Conservation (phyloP, 805 yeast genomes). For the Saccharomycopsis fermentans region DNA sequence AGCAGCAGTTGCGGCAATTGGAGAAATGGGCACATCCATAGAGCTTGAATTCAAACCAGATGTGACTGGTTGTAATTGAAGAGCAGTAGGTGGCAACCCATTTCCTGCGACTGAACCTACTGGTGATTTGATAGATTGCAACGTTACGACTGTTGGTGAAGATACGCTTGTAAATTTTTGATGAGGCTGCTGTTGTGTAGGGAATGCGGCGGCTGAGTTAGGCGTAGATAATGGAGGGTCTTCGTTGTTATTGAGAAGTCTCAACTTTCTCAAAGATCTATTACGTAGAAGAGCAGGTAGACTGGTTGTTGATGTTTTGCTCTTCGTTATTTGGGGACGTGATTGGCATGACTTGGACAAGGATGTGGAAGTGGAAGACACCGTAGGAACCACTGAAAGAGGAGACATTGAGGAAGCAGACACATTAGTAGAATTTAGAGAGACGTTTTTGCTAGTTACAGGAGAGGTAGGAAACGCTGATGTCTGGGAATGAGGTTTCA, state of each 20-base stretch:
- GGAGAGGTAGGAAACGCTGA: not conserved
- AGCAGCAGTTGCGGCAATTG: not conserved
- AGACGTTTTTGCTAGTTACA: not conserved
- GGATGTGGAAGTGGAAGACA: conserved; percentile 6
- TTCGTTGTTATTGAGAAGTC: not conserved
- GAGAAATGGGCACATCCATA: not conserved
- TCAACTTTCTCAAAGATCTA: conserved; percentile 5
- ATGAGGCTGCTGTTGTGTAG: not conserved
- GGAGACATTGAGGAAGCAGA: not conserved
- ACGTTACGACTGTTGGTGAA: not conserved
- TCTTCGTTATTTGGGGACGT: conserved; percentile 10
- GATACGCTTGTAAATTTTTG: not conserved
- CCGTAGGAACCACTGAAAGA: not conserved
- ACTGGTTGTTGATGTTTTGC: conserved; percentile 17
- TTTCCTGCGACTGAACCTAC: not conserved
- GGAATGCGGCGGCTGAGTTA: not conserved
- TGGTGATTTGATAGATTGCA: not conserved
- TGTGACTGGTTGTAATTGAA: not conserved
- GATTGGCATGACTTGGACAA: conserved; percentile 12
- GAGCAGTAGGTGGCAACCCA: not conserved
- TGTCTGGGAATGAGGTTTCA: not conserved
- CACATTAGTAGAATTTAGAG: not conserved
- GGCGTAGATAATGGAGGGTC: not conserved
- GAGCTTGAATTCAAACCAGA: not conserved
- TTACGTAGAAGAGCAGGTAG: conserved; percentile 15